phyloP scores from a whole-genome alignment of 2,329 filamentous ascomycete species.

The Neonectria sp. region DNA sequence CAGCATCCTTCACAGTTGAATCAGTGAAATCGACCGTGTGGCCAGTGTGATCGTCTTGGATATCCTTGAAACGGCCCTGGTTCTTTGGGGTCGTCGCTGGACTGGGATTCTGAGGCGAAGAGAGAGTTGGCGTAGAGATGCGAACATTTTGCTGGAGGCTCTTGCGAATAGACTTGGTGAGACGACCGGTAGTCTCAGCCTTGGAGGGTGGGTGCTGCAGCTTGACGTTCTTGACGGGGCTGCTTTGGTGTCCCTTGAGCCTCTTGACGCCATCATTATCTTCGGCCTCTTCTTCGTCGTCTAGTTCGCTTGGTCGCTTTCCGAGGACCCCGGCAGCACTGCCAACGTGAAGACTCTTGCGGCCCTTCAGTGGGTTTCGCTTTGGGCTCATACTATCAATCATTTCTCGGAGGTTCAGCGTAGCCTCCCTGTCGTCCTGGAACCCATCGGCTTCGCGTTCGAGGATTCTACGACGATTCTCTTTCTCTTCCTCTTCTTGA shows the following conservation, averaged over 20 bases:
- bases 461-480: constrained; percentile 70
- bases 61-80: constrained; percentile 69
- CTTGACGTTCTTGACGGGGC: constrained; percentile 82
- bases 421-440: constrained; percentile 69
- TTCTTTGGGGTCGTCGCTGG: constrained; percentile 69
- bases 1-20: constrained; percentile 56
- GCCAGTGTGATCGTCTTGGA: constrained; percentile 63
- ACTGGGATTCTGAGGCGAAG: constrained; percentile 62
- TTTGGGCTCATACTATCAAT: constrained; percentile 85
- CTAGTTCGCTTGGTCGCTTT: constrained; percentile 81
- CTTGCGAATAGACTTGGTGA: constrained; percentile 65
- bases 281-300: constrained; percentile 73
- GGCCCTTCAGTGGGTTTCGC: constrained; percentile 75
- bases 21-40: constrained; percentile 63
- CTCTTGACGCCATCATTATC: constrained; percentile 76
- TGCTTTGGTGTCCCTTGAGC: constrained; percentile 79
- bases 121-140: constrained; percentile 61
- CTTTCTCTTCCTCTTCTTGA: constrained; percentile 72
- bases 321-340: constrained; percentile 81
- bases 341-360: constrained; percentile 84
- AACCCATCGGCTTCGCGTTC: constrained; percentile 63
- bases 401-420: constrained; percentile 80
- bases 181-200: constrained; percentile 75
- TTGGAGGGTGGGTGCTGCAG: constrained; percentile 79
- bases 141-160: constrained; percentile 60